Percentiles rank a stretch among this genome's conserved stretches.
Conservation (phyloP, 2,329 filamentous ascomycete genomes). For the Ophiostoma tasmaniense region DNA sequence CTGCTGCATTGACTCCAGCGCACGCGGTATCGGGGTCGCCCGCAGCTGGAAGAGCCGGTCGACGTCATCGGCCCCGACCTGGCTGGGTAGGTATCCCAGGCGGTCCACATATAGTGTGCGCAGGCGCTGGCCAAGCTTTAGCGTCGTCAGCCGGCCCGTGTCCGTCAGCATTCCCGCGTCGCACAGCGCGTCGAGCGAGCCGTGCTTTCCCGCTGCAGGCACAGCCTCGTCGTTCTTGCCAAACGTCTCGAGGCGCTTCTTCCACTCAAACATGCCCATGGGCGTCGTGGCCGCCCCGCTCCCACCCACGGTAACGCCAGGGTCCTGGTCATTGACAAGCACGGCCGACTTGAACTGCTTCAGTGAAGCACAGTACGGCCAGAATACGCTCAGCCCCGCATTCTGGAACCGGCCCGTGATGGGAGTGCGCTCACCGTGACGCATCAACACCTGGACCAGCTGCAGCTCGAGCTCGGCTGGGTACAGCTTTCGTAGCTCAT, state of each 20-base stretch:
- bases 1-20: slow-evolving; percentile 70
- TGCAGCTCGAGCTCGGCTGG: slow-evolving; percentile 72
- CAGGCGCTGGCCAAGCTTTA: slow-evolving; percentile 57
- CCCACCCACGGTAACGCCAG: slow-evolving; percentile 34
- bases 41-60: slow-evolving; percentile 57
- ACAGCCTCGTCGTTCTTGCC: slow-evolving; percentile 60
- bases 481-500: slow-evolving; percentile 75
- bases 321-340: slow-evolving; percentile 33
- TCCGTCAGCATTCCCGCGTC: slow-evolving; percentile 70
- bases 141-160: slow-evolving; percentile 62
- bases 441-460: slow-evolving; percentile 78
- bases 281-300: slow-evolving; percentile 25
- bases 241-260: slow-evolving; percentile 76
- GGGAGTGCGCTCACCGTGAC: slow-evolving; percentile 74
- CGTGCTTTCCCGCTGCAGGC: slow-evolving; percentile 57
- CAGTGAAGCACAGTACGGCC: slow-evolving; percentile 84
- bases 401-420: slow-evolving; percentile 84
- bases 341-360: slow-evolving; percentile 54
- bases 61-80: slow-evolving; percentile 40
- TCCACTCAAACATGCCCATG: slow-evolving; percentile 48
- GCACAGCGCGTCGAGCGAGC: slow-evolving; percentile 73
- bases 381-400: slow-evolving; percentile 57
- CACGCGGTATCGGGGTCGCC: slow-evolving; percentile 64
- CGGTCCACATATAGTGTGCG: slow-evolving; percentile 67
- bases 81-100: slow-evolving; percentile 59